These are phyloP conservation scores for Butyriboletus loyo DNA, from an alignment of 768 basidiomycete genomes.

Conservation along the genomic window DNA sequence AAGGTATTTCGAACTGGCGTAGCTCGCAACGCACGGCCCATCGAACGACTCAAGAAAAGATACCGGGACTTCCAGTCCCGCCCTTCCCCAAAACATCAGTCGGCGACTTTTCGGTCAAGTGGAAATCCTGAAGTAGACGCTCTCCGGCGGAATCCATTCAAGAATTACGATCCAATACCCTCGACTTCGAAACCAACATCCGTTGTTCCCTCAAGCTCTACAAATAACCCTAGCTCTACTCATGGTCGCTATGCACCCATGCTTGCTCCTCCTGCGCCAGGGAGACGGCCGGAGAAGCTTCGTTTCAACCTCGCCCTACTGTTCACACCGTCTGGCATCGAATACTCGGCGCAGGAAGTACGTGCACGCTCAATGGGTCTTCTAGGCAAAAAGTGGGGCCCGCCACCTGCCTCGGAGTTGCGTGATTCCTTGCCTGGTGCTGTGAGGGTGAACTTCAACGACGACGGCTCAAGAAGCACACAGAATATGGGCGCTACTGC, in stretches of 20 bases:
- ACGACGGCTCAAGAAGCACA: slow-evolving; percentile 48
- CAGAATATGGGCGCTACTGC: slow-evolving; percentile 36
- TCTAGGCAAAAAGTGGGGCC: slow-evolving; percentile 81
- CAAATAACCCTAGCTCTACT: slow-evolving; percentile 34
- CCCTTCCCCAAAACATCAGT: slow-evolving; percentile 28
- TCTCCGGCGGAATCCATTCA: slow-evolving; percentile 36
- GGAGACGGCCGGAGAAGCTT: slow-evolving; percentile 69
- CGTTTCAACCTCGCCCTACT: slow-evolving; percentile 67
- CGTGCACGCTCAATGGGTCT: slow-evolving; percentile 80
- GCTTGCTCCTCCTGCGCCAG: slow-evolving; percentile 65
- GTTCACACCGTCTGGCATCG: slow-evolving; percentile 71
- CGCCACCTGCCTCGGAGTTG: slow-evolving; percentile 47
- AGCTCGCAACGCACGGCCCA: slow-evolving; percentile 72
- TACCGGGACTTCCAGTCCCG: slow-evolving; percentile 78
- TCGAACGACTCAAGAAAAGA: slow-evolving; percentile 78
- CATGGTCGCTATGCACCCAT: slow-evolving; percentile 64
- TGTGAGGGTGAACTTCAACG: slow-evolving; percentile 55
- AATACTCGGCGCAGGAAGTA: slow-evolving; percentile 85
- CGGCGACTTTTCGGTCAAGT: slow-evolving; percentile 23
- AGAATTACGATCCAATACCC: slow-evolving; percentile 32
- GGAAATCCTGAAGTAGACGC: slow-evolving; percentile 28
- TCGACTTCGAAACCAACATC: slow-evolving; percentile 24
- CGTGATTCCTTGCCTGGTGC: slow-evolving; percentile 36
- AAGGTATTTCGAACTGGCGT: slow-evolving; percentile 80
- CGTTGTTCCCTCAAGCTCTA: slow-evolving; percentile 32